These are phyloP conservation scores for Musa acuminata DNA, from an alignment of 176 grass and related monocot genomes.

Conservation along the genomic window DNA sequence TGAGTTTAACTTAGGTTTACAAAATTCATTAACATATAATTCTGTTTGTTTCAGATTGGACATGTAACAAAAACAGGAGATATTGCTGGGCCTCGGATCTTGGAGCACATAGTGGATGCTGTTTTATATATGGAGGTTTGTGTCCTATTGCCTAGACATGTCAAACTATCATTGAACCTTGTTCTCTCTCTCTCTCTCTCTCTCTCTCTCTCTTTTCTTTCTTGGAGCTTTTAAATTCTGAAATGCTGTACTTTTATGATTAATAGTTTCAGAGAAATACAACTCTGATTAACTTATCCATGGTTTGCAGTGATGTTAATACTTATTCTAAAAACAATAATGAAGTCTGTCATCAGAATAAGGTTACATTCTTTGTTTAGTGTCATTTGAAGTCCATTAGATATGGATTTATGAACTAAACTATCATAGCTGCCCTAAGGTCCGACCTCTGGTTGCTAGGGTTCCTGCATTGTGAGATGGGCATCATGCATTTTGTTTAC, in stretches of 20 bases:
- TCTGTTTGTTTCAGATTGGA: conserved; percentile 55
- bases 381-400: neutral
- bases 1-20: conserved; percentile 8
- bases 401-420: neutral
- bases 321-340: neutral
- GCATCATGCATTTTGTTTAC: neutral
- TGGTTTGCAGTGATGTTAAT: neutral
- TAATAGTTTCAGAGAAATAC: neutral
- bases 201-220: neutral
- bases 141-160: neutral
- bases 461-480: neutral
- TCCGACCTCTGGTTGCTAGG: neutral
- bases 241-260: neutral
- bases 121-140: conserved; percentile 98
- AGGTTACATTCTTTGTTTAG: neutral
- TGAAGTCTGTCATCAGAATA: neutral
- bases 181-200: neutral
- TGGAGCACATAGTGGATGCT: conserved; percentile 97
- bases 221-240: neutral
- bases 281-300: neutral
- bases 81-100: conserved; percentile 80
- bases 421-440: neutral
- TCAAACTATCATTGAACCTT: neutral
- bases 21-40: conserved; percentile 10
- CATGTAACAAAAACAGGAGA: conserved; percentile 91